These are phyloP conservation scores for Wickerhamiella bombiphila DNA, from an alignment of 805 yeast species.

Conservation along the genomic window DNA sequence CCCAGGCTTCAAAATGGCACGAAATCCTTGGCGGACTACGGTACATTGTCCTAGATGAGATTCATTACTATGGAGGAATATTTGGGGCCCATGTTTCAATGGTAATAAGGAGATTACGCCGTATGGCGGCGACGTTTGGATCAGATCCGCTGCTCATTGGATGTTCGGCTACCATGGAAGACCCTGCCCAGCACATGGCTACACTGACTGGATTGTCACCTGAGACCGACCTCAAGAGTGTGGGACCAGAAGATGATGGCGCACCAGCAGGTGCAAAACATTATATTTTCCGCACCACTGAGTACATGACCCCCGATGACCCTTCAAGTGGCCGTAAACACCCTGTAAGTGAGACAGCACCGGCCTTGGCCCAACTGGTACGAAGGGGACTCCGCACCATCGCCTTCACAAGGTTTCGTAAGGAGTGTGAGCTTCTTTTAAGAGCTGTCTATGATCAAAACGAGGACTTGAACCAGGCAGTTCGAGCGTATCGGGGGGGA, in stretches of 20 bases:
- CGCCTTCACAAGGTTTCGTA: constrained; percentile 77
- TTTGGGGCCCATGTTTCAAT: constrained; percentile 89
- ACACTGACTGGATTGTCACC: constrained; percentile 56
- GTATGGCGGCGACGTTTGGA: constrained; percentile 44
- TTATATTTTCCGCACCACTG: constrained; percentile 75
- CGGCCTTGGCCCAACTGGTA: constrained; percentile 51
- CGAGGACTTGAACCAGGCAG: constrained; percentile 25
- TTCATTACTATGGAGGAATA: constrained; percentile 78
- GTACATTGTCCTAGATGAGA: constrained; percentile 66
- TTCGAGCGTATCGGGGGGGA: constrained; percentile 72
- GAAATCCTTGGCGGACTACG: constrained; percentile 48
- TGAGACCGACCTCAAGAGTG: constrained; percentile 1
- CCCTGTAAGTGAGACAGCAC: constrained; percentile 64
- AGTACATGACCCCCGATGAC: constrained; percentile 46
- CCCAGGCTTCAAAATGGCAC: constrained; percentile 62
- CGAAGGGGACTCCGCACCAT: constrained; percentile 58
- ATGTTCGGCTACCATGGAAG: constrained; percentile 83
- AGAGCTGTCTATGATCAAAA: constrained; percentile 50
- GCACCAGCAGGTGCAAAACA: constrained; percentile 73
- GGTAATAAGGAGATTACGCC: constrained; percentile 61
- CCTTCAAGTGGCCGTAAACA: constrained; percentile 47
- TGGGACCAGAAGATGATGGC: constrained; percentile 48
- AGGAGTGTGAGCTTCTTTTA: constrained; percentile 76
- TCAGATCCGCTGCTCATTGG: constrained; percentile 54
- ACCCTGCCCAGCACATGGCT: constrained; percentile 60